Conservation (phyloP, 2,329 filamentous ascomycete species). For the Aurifilum marmelostoma region DNA sequence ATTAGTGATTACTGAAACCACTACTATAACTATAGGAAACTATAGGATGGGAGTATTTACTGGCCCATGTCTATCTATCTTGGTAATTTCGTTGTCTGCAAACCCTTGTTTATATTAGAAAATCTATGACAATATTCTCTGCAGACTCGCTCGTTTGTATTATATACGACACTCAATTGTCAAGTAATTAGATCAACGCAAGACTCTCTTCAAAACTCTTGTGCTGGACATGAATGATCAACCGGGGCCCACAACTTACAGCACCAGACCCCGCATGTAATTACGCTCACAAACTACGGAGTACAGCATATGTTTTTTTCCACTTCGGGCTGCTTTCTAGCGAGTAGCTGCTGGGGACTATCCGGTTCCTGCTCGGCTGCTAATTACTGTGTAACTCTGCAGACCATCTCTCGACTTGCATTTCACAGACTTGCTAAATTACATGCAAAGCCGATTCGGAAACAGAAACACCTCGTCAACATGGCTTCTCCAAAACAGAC, state of each 20-base stretch:
- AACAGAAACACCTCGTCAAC: not conserved
- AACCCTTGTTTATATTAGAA: no score
- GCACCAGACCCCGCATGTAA: conserved; percentile 3
- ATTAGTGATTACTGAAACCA: no score
- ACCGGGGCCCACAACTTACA: not conserved
- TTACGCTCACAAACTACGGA: not conserved
- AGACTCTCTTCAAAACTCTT: not conserved
- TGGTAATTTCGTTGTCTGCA: no score
- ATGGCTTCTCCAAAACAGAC: conserved; percentile 25
- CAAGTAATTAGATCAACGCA: no score
- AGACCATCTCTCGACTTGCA: not conserved
- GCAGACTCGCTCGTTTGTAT: no score
- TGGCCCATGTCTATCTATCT: no score
- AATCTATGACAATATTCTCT: no score
- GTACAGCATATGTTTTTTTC: conserved; percentile 5
- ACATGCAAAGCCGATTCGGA: not conserved
- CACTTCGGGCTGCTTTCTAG: not conserved
- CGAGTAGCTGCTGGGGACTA: not conserved
- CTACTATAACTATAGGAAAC: no score
- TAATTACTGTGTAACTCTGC: not conserved
- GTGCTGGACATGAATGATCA: not conserved
- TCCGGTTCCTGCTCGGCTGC: not conserved
- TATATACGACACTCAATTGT: no score
- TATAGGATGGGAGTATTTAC: no score
- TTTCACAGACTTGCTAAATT: not conserved